Evolutionary conservation across 345 rosid species (phyloP).

Genomic region (Balakata baccata): DNA sequence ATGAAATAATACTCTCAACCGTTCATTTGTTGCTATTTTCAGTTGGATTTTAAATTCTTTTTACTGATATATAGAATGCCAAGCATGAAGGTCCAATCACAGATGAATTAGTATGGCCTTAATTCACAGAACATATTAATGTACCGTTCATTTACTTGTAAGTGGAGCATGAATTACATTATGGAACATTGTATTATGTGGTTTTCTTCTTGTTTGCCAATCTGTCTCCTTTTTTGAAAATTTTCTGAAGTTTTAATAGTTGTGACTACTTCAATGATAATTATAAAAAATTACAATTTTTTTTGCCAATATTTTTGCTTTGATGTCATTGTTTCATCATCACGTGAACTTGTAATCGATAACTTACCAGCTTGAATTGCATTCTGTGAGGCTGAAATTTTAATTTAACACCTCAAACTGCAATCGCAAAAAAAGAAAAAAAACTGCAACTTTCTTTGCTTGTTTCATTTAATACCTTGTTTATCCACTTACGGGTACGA

Average conservation of each 20-base stretch:
- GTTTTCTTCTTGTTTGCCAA: not conserved
- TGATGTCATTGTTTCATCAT: not conserved
- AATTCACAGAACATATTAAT: no score
- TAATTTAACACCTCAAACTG: not conserved
- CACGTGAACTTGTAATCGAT: not conserved
- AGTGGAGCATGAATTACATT: not conserved
- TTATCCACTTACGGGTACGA: slow-evolving; percentile 9
- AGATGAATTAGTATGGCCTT: no score
- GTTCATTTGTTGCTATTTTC: not conserved
- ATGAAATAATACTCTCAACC: not conserved
- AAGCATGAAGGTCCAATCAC: not conserved
- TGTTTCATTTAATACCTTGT: not conserved
- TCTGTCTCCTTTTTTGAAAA: not conserved
- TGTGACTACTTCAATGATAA: no score
- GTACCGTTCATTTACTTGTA: not conserved
- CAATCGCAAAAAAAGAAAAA: no score
- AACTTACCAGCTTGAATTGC: not conserved
- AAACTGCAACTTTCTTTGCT: not conserved
- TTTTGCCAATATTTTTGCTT: no score
- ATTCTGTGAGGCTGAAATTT: not conserved
- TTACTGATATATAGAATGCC: not conserved
- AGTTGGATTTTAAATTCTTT: not conserved
- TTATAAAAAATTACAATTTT: no score
- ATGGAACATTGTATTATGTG: not conserved
- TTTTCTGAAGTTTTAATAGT: not conserved